Conservation (phyloP, 1,284 basidiomycete genomes). For the Trametes polyzona region DNA sequence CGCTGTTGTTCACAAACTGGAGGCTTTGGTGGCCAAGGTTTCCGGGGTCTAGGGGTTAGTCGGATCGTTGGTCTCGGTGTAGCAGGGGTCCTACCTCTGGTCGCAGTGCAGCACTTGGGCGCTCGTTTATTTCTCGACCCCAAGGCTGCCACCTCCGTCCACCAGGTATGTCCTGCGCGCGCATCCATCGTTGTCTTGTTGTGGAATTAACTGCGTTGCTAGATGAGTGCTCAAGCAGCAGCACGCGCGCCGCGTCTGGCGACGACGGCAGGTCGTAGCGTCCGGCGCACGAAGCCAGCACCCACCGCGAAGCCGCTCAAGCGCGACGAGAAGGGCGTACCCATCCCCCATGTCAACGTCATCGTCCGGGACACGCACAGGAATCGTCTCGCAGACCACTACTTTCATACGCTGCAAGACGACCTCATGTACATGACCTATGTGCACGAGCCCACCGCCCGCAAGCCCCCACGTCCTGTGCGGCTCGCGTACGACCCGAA, state of each 20-base stretch:
- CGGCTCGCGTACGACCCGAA: constrained; percentile 75
- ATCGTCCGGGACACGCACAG: constrained; percentile 73
- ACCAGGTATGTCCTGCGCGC: neutral
- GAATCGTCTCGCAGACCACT: constrained; percentile 85
- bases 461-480: constrained; percentile 57
- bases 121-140: neutral
- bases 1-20: too few species aligned
- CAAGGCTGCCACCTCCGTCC: neutral
- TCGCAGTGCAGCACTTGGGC: neutral
- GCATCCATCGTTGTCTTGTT: neutral
- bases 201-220: neutral
- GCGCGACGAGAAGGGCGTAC: constrained; percentile 56
- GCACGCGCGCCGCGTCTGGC: constrained; percentile 22
- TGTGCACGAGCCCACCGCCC: constrained; percentile 66
- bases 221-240: constrained; percentile 32
- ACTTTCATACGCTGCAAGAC: constrained; percentile 80
- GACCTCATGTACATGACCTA: constrained; percentile 97
- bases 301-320: constrained; percentile 46
- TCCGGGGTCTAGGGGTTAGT: too few species aligned
- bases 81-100: too few species aligned
- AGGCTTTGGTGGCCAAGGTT: too few species aligned
- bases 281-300: constrained; percentile 32
- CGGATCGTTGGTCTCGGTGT: too few species aligned
- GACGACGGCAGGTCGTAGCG: constrained; percentile 24
- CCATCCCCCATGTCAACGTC: constrained; percentile 67